phyloP scores from a whole-genome alignment of 2,329 filamentous ascomycete species.

The Xylariaceae sp. region DNA sequence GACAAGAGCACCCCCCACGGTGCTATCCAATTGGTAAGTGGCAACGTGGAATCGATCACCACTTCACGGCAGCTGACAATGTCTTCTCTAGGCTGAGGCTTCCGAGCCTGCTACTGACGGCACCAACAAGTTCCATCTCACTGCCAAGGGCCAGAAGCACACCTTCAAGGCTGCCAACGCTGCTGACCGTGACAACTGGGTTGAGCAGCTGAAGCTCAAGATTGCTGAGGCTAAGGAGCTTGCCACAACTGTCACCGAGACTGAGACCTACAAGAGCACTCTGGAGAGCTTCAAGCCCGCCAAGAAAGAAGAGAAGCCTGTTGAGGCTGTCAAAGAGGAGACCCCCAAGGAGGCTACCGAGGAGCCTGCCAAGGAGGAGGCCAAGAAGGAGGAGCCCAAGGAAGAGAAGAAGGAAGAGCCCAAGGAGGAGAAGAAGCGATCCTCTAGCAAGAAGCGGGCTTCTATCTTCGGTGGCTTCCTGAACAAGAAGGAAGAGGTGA shows the following conservation, averaged over 20 bases:
- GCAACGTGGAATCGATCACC: no score
- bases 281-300: conserved; percentile 62
- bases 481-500: conserved; percentile 50
- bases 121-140: conserved; percentile 78
- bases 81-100: conserved; percentile 45
- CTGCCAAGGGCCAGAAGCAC: conserved; percentile 84
- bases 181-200: conserved; percentile 88
- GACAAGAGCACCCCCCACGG: conserved; percentile 79
- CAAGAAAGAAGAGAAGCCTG: conserved; percentile 39
- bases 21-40: conserved; percentile 78
- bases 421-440: conserved; percentile 59
- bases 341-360: conserved; percentile 27
- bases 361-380: conserved; percentile 43
- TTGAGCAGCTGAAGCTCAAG: conserved; percentile 77
- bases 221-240: conserved; percentile 80
- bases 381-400: conserved; percentile 28
- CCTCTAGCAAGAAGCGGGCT: conserved; percentile 60
- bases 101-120: conserved; percentile 73
- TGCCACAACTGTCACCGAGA: conserved; percentile 66
- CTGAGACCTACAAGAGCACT: conserved; percentile 84
- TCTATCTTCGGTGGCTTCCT: conserved; percentile 59
- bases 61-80: conserved; percentile 24
- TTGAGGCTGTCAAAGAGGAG: conserved; percentile 28
- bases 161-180: conserved; percentile 75
- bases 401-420: conserved; percentile 52